Percentiles rank a stretch among this genome's conserved stretches.
Conservation (phyloP, 495 filamentous ascomycete species). For the Penicillium riverlandense region DNA sequence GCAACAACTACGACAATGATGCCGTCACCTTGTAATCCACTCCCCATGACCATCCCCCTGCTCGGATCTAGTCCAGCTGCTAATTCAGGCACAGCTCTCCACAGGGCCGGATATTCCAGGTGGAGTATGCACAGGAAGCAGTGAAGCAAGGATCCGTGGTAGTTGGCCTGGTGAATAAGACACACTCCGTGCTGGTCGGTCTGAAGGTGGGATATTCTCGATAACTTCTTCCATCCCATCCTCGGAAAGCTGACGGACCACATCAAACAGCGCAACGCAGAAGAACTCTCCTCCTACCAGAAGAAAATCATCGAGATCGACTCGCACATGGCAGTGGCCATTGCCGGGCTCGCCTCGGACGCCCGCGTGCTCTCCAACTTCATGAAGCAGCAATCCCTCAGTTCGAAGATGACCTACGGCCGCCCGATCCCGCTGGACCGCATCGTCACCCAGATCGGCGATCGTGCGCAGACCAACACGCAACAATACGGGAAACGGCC, state of each 20-base stretch:
- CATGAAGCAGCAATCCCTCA: conserved; percentile 98
- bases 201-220: conserved; percentile 60
- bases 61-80: conserved; percentile 9
- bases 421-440: conserved; percentile 83
- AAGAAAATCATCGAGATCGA: conserved; percentile 98
- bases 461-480: conserved; percentile 95
- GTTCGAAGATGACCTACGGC: conserved; percentile 90
- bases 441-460: conserved; percentile 82
- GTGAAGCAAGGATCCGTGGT: conserved; percentile 99
- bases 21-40: conserved; percentile 90
- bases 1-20: conserved; percentile 99
- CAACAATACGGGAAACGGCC: conserved; percentile 96
- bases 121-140: conserved; percentile 97
- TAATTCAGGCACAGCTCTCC: conserved; percentile 63
- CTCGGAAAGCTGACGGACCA: conserved; percentile 1
- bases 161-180: conserved; percentile 94
- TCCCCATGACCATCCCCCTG: conserved; percentile 17
- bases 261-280: conserved; percentile 74
- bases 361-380: conserved; percentile 99
- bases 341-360: conserved; percentile 95
- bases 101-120: conserved; percentile 98
- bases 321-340: conserved; percentile 88
- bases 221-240: no score
- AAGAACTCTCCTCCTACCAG: conserved; percentile 99
- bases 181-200: conserved; percentile 91